A percentile compares a stretch with the other conserved stretches of the same genome.
Conservation (phyloP, 2,329 filamentous ascomycete genomes). For the Botrytis fabae region DNA sequence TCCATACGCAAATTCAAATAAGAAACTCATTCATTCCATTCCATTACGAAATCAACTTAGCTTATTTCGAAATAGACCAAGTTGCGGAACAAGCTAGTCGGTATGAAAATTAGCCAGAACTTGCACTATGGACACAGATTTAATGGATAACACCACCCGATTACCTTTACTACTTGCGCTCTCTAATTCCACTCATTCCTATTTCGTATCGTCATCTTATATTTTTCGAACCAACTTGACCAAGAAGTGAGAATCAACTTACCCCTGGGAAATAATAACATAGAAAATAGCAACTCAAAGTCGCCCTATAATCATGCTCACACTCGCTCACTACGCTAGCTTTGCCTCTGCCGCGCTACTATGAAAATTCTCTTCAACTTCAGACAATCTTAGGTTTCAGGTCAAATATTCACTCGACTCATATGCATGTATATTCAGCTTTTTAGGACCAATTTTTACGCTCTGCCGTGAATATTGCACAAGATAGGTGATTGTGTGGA, state of each 20-base stretch:
- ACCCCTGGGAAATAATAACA: too few relatives aligned
- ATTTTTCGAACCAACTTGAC: too few relatives aligned
- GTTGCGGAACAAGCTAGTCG: neutral
- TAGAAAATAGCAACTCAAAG: too few relatives aligned
- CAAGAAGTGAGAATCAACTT: too few relatives aligned
- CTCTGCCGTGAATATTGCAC: accelerated
- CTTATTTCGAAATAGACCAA: neutral
- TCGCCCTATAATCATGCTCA: too few relatives aligned
- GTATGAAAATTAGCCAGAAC: neutral
- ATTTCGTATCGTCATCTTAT: too few relatives aligned
- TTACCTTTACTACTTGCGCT: neutral
- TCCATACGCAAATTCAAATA: neutral
- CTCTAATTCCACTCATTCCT: too few relatives aligned
- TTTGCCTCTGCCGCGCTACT: too few relatives aligned
- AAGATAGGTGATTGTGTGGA: neutral
- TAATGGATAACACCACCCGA: neutral
- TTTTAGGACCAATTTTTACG: accelerated
- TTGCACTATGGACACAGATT: neutral
- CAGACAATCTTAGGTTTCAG: neutral
- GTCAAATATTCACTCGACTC: neutral
- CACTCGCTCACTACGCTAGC: too few relatives aligned
- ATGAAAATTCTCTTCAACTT: too few relatives aligned
- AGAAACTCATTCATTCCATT: neutral
- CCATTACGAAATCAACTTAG: neutral
- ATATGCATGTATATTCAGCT: neutral